Evolutionary conservation across 2,329 filamentous ascomycete genomes (phyloP).

Genomic region (Penicillium sumatraense): DNA sequence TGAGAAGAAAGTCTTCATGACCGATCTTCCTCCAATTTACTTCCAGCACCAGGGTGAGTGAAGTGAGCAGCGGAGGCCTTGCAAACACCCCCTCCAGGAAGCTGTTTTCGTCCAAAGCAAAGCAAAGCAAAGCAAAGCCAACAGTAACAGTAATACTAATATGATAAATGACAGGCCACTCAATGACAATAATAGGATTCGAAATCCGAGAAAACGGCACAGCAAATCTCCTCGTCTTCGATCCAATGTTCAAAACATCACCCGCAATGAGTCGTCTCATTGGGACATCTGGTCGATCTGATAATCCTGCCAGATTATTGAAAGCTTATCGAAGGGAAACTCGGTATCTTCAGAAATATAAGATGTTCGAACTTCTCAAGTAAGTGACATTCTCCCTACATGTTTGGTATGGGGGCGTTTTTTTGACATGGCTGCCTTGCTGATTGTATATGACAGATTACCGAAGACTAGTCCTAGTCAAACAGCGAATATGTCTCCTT

Average conservation of each 20-base stretch:
- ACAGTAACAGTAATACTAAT: conserved; percentile 8
- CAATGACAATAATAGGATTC: conserved; percentile 84
- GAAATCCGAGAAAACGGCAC: conserved; percentile 70
- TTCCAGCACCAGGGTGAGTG: conserved; percentile 75
- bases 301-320: conserved; percentile 60
- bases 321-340: conserved; percentile 74
- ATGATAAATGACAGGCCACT: conserved; percentile 77
- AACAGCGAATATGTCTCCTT: too few species aligned
- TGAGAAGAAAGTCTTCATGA: conserved; percentile 68
- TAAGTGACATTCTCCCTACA: conserved; percentile 36
- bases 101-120: too few species aligned
- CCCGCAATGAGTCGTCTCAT: conserved; percentile 64
- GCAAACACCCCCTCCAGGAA: too few species aligned
- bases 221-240: conserved; percentile 79
- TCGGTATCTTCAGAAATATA: conserved; percentile 70
- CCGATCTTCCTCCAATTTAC: conserved; percentile 80
- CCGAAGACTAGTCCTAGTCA: too few species aligned
- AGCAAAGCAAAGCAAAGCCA: too few species aligned
- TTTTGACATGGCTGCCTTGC: too few species aligned
- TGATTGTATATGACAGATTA: too few species aligned
- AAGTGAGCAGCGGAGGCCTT: too few species aligned
- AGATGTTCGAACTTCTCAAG: conserved; percentile 80
- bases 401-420: background rate
- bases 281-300: conserved; percentile 47
- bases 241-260: conserved; percentile 79